phyloP scores from a whole-genome alignment of 2,329 filamentous ascomycete genomes.

The Arthrobotrys sinensis region DNA sequence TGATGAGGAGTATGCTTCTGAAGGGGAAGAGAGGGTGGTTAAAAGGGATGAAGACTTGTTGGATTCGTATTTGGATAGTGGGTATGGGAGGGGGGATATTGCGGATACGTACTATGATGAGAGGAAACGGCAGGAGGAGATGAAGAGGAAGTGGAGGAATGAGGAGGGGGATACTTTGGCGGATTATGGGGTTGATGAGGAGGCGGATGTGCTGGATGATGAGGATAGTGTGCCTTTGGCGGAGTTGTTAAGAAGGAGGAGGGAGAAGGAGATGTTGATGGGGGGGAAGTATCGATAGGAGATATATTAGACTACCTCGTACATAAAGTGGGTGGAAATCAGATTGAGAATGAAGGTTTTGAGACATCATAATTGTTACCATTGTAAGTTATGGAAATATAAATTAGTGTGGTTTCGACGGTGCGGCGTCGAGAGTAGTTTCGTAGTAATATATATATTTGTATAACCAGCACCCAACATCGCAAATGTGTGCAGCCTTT shows the following conservation, averaged over 20 bases:
- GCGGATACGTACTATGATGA: constrained; percentile 58
- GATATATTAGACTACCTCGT: background rate
- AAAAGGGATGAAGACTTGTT: constrained; percentile 65
- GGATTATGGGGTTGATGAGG: constrained; percentile 86
- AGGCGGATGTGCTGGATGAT: constrained; percentile 74
- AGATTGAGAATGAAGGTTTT: too few species aligned
- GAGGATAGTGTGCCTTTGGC: constrained; percentile 79
- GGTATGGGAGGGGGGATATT: constrained; percentile 58
- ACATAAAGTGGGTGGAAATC: background rate
- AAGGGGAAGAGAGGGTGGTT: constrained; percentile 61
- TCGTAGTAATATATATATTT: too few species aligned
- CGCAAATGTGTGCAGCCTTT: too few species aligned
- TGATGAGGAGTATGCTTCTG: constrained; percentile 53
- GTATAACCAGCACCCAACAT: too few species aligned
- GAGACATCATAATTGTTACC: too few species aligned
- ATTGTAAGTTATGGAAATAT: too few species aligned
- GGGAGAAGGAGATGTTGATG: constrained; percentile 52
- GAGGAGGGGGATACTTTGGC: constrained; percentile 80
- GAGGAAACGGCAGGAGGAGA: constrained; percentile 63
- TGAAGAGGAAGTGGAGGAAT: constrained; percentile 79
- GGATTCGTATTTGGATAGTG: constrained; percentile 61
- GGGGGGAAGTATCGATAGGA: background rate
- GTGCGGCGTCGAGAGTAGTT: too few species aligned
- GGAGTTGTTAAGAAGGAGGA: constrained; percentile 76
- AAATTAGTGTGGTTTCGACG: too few species aligned